Conservation (phyloP, 768 basidiomycete genomes). For the Boletellus ananiceps region DNA sequence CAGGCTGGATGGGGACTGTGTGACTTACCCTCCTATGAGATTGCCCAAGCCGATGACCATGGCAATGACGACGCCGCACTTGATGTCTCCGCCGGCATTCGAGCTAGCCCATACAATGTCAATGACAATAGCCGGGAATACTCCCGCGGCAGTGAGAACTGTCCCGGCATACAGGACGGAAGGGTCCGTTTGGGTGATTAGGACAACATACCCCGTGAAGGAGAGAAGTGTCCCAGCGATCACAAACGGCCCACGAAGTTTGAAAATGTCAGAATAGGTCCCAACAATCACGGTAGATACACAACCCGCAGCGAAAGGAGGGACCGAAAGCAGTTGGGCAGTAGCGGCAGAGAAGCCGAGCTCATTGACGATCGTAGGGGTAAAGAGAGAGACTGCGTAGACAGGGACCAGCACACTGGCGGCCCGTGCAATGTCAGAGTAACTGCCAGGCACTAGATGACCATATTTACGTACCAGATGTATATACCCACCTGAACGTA, state of each 20-base stretch:
- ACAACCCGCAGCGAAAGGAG: background rate
- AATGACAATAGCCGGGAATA: background rate
- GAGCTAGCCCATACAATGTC: slow-evolving; percentile 1
- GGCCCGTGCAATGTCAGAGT: background rate
- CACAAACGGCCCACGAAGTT: background rate
- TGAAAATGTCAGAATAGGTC: background rate
- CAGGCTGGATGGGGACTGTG: background rate
- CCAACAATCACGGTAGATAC: background rate
- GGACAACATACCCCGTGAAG: background rate
- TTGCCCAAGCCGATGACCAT: background rate
- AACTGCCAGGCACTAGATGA: no score
- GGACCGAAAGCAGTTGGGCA: background rate
- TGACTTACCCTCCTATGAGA: background rate
- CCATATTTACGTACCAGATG: background rate
- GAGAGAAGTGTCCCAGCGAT: background rate
- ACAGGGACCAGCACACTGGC: background rate
- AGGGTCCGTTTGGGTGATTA: background rate
- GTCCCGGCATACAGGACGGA: background rate
- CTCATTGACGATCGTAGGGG: background rate
- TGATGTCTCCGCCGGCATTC: slow-evolving; percentile 1
- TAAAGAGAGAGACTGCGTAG: background rate
- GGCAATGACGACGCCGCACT: slow-evolving; percentile 1
- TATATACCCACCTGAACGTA: slow-evolving; percentile 1
- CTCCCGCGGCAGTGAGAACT: background rate
- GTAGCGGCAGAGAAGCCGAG: background rate